These are phyloP conservation scores for Pseudogymnoascus destructans DNA, from an alignment of 2,329 filamentous ascomycete genomes.

Conservation along the genomic window DNA sequence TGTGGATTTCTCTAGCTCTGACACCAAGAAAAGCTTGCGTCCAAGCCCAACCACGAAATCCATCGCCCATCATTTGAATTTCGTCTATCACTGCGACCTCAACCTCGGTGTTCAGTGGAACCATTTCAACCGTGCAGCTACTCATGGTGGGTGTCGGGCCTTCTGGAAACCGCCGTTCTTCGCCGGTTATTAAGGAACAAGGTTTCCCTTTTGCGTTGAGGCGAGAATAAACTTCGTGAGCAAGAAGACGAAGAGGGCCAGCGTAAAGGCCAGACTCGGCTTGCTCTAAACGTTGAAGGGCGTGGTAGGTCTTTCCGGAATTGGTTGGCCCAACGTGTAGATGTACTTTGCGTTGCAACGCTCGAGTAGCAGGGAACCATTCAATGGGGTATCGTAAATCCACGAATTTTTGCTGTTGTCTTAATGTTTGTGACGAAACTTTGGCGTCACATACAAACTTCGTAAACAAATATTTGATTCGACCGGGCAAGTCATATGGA, in stretches of 20 bases:
- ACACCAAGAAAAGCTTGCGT: constrained; percentile 80
- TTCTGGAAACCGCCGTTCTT: constrained; percentile 64
- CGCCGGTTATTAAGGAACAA: constrained; percentile 78
- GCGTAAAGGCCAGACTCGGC: constrained; percentile 74
- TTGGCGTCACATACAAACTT: constrained; percentile 45
- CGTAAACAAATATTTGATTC: constrained; percentile 57
- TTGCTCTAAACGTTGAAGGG: constrained; percentile 69
- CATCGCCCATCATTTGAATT: constrained; percentile 88
- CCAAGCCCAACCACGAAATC: constrained; percentile 83
- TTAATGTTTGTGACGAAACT: constrained; percentile 37
- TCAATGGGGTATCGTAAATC: constrained; percentile 82
- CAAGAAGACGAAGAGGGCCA: constrained; percentile 74
- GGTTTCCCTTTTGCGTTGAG: constrained; percentile 63
- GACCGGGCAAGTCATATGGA: constrained; percentile 34
- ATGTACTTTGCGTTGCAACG: constrained; percentile 70
- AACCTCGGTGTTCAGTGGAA: constrained; percentile 34
- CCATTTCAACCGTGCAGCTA: constrained; percentile 94
- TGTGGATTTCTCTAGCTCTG: constrained; percentile 75
- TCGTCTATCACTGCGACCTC: constrained; percentile 96
- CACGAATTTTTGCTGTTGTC: constrained; percentile 48
- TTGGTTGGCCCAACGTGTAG: constrained; percentile 95
- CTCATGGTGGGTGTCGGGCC: constrained; percentile 46
- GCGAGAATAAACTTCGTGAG: constrained; percentile 88
- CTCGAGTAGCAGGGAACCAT: constrained; percentile 79
- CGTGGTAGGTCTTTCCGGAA: constrained; percentile 95